Percentiles rank a stretch among this genome's conserved stretches.
These are phyloP conservation scores for Verticillium zaregamsianum DNA, from an alignment of 2,329 filamentous ascomycete genomes.

Conservation along the genomic window DNA sequence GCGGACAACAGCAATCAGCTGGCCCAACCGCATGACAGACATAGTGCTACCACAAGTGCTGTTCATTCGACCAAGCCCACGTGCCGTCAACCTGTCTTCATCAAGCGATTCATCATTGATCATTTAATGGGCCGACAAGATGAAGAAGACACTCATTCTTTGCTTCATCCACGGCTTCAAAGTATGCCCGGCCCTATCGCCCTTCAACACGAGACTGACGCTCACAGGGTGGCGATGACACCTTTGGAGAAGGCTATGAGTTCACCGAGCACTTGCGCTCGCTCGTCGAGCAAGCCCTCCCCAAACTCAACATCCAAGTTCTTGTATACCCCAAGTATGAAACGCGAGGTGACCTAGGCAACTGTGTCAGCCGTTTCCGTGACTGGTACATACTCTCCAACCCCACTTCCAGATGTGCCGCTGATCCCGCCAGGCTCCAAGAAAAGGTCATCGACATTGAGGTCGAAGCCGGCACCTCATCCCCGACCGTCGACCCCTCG, in stretches of 20 bases:
- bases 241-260: slow-evolving; percentile 60
- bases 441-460: slow-evolving; percentile 94
- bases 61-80: too few relatives aligned
- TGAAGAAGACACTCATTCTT: slow-evolving; percentile 66
- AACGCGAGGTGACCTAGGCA: slow-evolving; percentile 70
- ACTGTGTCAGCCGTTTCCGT: slow-evolving; percentile 68
- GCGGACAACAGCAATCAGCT: too few relatives aligned
- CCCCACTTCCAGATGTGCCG: background rate
- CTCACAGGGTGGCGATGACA: slow-evolving; percentile 67
- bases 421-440: slow-evolving; percentile 58
- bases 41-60: too few relatives aligned
- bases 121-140: background rate
- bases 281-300: slow-evolving; percentile 61
- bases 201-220: slow-evolving; percentile 5
- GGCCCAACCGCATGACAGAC: too few relatives aligned
- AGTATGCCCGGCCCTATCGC: slow-evolving; percentile 31
- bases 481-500: slow-evolving; percentile 80
- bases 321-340: slow-evolving; percentile 78
- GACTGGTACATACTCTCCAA: slow-evolving; percentile 55
- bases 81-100: background rate
- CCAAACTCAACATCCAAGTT: slow-evolving; percentile 62
- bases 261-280: slow-evolving; percentile 71
- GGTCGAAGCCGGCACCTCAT: slow-evolving; percentile 73
- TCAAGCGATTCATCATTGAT: background rate
- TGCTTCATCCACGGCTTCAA: slow-evolving; percentile 91